Conservation (phyloP, 495 filamentous ascomycete genomes). For the Cercophora newfieldiana region DNA sequence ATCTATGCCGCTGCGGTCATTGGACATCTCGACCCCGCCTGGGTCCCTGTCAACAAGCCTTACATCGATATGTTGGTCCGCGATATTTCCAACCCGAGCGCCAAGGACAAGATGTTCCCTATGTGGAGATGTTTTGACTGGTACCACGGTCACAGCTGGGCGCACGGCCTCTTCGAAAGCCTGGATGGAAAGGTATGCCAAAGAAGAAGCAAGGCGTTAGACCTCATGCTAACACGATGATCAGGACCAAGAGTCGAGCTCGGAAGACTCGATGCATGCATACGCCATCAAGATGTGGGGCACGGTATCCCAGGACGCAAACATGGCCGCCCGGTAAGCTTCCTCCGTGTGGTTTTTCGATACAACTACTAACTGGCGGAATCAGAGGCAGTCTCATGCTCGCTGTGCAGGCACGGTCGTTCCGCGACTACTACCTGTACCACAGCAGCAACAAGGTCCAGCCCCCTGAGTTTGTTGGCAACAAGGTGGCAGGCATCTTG, state of each 20-base stretch:
- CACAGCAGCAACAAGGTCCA: conserved; percentile 68
- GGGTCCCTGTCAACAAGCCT: conserved; percentile 70
- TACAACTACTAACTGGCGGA: not conserved
- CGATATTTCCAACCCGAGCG: conserved; percentile 75
- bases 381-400: conserved; percentile 76
- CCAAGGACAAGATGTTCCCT: conserved; percentile 74
- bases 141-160: conserved; percentile 96
- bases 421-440: conserved; percentile 83
- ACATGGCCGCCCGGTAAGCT: conserved; percentile 72
- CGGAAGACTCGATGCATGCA: conserved; percentile 85
- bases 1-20: conserved; percentile 87
- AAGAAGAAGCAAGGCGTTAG: not conserved
- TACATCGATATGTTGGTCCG: conserved; percentile 81
- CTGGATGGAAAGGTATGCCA: conserved; percentile 69
- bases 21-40: conserved; percentile 72
- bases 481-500: conserved; percentile 88
- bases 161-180: conserved; percentile 90
- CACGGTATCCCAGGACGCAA: conserved; percentile 64
- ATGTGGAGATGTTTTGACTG: conserved; percentile 89
- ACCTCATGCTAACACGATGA: not conserved
- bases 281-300: conserved; percentile 98
- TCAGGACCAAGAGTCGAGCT: conserved; percentile 80
- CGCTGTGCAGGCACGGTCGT: conserved; percentile 64
- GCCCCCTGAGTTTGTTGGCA: conserved; percentile 72
- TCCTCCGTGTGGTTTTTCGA: not conserved